phyloP scores from a whole-genome alignment of 2,329 filamentous ascomycete genomes.

The Emergomyces pasteurianus region DNA sequence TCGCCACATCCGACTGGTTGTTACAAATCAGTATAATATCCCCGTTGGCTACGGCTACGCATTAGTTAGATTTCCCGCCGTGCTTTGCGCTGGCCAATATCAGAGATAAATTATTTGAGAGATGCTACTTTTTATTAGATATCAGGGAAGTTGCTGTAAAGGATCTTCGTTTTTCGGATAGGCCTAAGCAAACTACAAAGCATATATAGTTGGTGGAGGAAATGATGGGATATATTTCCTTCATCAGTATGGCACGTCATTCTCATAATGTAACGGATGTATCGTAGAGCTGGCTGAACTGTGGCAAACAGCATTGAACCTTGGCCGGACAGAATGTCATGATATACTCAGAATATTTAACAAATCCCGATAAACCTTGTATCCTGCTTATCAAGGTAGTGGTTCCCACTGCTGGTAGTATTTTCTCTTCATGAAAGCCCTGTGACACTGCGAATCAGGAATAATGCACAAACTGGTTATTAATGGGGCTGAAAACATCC shows the following conservation, averaged over 20 bases:
- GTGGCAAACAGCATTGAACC: background rate
- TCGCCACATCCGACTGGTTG: background rate
- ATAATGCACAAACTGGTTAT: background rate
- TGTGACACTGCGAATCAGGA: background rate
- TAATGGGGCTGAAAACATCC: background rate
- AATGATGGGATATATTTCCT: background rate
- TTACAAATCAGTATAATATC: background rate
- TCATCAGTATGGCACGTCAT: background rate
- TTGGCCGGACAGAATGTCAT: background rate
- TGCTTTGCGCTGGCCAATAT: background rate
- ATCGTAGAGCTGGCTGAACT: background rate
- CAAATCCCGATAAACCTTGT: background rate
- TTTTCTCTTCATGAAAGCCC: background rate
- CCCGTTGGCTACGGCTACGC: background rate
- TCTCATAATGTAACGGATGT: background rate
- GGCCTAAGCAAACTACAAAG: background rate
- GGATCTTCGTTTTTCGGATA: background rate
- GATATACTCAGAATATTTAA: background rate
- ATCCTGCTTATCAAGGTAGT: background rate
- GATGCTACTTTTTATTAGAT: too few relatives aligned
- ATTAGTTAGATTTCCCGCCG: background rate
- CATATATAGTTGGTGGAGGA: background rate
- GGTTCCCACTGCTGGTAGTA: background rate
- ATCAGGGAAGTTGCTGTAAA: background rate
- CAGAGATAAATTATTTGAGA: background rate